A percentile compares a stretch with the other conserved stretches of the same genome.
phyloP scores from a whole-genome alignment of 2,329 filamentous ascomycete genomes.

The Aspergillus awamori region DNA sequence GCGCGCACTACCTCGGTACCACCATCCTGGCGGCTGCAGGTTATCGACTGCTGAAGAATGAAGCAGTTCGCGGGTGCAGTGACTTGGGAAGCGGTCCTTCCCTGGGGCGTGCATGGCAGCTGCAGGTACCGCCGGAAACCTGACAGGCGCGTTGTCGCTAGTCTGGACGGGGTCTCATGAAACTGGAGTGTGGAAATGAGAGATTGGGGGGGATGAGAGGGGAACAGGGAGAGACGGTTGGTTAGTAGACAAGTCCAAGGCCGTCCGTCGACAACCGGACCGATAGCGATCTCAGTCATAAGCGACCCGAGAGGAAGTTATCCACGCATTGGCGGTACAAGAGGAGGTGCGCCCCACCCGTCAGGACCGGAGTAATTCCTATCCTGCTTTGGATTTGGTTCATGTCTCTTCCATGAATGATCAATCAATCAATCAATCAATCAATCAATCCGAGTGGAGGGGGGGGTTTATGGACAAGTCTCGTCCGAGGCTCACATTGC shows the following conservation, averaged over 20 bases:
- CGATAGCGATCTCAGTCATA: not conserved
- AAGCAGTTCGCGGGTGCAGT: not conserved
- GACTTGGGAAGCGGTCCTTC: not conserved
- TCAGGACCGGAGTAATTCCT: conserved; percentile 7
- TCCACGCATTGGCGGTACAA: not conserved
- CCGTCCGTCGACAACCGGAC: no score
- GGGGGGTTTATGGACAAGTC: not conserved
- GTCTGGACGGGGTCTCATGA: not conserved
- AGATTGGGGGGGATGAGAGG: not conserved
- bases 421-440: not conserved
- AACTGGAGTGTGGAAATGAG: not conserved
- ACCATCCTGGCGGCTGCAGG: not conserved
- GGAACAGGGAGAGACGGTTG: not conserved
- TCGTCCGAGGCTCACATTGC: not conserved
- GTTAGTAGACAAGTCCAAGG: no score
- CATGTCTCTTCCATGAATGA: not conserved
- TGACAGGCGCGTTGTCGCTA: conserved; percentile 7
- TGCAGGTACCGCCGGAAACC: conserved; percentile 23
- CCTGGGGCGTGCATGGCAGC: conserved; percentile 20
- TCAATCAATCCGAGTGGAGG: not conserved
- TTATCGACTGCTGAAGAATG: conserved; percentile 5
- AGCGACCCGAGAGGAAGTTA: not conserved
- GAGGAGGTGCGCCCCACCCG: not conserved
- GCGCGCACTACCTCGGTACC: not conserved
- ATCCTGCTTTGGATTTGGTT: not conserved